A percentile compares a stretch with the other conserved stretches of the same genome.
Evolutionary conservation across 257 asterid species (phyloP).

Genomic region (Lithospermum erythrorhizon): DNA sequence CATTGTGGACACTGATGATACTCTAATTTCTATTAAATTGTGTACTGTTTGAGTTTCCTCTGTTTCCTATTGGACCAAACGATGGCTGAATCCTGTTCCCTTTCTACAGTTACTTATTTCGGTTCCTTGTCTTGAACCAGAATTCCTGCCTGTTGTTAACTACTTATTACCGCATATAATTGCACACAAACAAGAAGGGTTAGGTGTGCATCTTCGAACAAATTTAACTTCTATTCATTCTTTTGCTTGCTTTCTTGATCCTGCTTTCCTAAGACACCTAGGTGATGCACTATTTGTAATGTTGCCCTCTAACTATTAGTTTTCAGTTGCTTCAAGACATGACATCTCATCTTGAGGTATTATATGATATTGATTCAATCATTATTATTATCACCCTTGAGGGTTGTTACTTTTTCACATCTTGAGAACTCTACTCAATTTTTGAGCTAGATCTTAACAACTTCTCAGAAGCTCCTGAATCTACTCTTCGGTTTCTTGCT

Average conservation of each 20-base stretch:
- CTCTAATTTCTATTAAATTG: not conserved
- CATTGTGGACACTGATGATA: not conserved
- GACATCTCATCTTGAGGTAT: slow-evolving; percentile 87
- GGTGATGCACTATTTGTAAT: slow-evolving; percentile 3
- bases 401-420: slow-evolving; percentile 14
- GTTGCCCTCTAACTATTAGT: slow-evolving; percentile 29
- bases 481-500: slow-evolving; percentile 73
- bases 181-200: slow-evolving; percentile 69
- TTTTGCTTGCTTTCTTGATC: not conserved
- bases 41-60: too few relatives aligned
- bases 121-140: slow-evolving; percentile 80
- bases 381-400: slow-evolving; percentile 10
- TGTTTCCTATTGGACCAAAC: not conserved
- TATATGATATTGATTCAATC: not conserved
- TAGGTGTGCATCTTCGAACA: slow-evolving; percentile 82
- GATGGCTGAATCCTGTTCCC: slow-evolving; percentile 6
- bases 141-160: slow-evolving; percentile 77
- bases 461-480: slow-evolving; percentile 76
- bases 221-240: not conserved
- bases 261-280: not conserved
- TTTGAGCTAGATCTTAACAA: slow-evolving; percentile 79
- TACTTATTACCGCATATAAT: slow-evolving; percentile 68
- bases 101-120: slow-evolving; percentile 67
- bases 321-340: slow-evolving; percentile 85
- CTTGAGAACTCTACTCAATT: slow-evolving; percentile 17